Conservation (phyloP, 2,329 filamentous ascomycete species). For the Graphilbum sp. region DNA sequence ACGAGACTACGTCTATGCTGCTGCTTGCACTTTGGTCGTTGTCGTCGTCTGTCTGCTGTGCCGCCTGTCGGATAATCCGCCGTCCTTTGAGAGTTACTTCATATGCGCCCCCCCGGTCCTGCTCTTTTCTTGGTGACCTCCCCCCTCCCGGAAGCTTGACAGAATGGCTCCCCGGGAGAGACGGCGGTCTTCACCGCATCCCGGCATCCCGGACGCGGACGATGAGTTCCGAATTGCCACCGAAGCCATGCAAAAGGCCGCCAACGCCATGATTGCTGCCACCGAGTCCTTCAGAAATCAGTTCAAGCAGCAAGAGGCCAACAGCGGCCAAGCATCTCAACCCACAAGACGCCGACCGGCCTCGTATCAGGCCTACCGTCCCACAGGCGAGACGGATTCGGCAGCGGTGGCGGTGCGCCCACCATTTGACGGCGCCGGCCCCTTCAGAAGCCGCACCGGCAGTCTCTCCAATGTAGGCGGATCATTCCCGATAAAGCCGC, state of each 20-base stretch:
- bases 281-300: slow-evolving; percentile 14
- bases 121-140: too few species aligned
- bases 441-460: not conserved
- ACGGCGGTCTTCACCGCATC: slow-evolving; percentile 6
- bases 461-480: not conserved
- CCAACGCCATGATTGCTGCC: slow-evolving; percentile 15
- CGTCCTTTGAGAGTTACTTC: too few species aligned
- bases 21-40: too few species aligned
- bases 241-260: slow-evolving; percentile 16
- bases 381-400: slow-evolving; percentile 1
- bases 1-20: too few species aligned
- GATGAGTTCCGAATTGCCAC: slow-evolving; percentile 12
- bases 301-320: slow-evolving; percentile 7
- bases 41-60: too few species aligned
- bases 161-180: slow-evolving; percentile 4
- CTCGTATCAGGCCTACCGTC: slow-evolving; percentile 9
- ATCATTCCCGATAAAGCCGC: not conserved
- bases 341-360: slow-evolving; percentile 3
- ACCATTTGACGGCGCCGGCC: not conserved
- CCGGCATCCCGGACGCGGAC: slow-evolving; percentile 5
- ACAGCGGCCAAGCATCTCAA: not conserved
- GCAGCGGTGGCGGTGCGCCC: not conserved
- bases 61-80: too few species aligned
- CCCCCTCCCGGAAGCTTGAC: too few species aligned
- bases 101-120: too few species aligned